phyloP scores from a whole-genome alignment of 768 basidiomycete genomes.

The Hericium coralloides region DNA sequence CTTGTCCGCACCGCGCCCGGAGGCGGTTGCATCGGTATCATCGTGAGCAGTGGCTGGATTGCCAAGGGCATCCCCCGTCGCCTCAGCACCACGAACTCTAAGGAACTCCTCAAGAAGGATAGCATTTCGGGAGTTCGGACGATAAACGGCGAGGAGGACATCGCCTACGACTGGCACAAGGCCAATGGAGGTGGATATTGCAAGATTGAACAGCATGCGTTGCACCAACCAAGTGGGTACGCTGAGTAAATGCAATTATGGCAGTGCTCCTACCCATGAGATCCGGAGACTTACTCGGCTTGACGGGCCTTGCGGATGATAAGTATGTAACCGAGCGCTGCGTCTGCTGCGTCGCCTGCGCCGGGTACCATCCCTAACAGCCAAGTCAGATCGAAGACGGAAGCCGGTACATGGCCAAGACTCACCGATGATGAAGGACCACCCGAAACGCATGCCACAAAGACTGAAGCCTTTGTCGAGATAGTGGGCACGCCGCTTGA shows the following conservation, averaged over 20 bases:
- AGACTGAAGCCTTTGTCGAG: constrained; percentile 83
- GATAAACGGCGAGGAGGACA: constrained; percentile 65
- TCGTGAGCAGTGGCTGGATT: background rate
- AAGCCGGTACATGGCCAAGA: background rate
- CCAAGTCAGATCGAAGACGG: background rate
- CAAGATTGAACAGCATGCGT: constrained; percentile 73
- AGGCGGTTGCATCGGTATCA: background rate
- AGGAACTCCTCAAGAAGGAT: constrained; percentile 79
- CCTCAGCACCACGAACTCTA: constrained; percentile 47
- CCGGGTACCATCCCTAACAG: constrained; percentile 52
- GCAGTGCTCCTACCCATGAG: background rate
- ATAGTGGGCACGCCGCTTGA: constrained; percentile 71
- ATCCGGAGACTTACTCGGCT: constrained; percentile 43
- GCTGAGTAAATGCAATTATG: constrained; percentile 11
- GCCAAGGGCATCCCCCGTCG: background rate
- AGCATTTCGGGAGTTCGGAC: constrained; percentile 87
- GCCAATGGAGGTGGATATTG: constrained; percentile 56
- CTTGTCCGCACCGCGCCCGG: background rate
- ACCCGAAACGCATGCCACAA: constrained; percentile 79
- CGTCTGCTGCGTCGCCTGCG: constrained; percentile 58
- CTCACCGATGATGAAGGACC: constrained; percentile 66
- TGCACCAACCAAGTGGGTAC: constrained; percentile 55
- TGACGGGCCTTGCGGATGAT: constrained; percentile 68
- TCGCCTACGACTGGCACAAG: constrained; percentile 70
- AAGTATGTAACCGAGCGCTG: constrained; percentile 61